Conservation (phyloP, 2,329 filamentous ascomycete genomes). For the Verticillium albo-atrum region DNA sequence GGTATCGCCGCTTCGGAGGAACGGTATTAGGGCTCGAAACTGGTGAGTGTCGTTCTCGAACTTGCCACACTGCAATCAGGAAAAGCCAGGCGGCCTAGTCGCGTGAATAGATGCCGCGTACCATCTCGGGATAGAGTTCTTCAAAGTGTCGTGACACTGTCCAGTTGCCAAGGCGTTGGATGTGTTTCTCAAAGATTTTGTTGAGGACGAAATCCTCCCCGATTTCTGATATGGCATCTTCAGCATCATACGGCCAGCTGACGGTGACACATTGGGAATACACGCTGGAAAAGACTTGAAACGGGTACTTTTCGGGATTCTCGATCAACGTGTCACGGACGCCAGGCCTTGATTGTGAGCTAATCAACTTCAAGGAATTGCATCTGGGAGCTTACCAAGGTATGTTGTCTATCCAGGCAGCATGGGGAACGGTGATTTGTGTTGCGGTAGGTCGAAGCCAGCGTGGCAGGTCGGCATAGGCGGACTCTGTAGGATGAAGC, state of each 20-base stretch:
- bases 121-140: neutral
- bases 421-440: slow-evolving; percentile 3
- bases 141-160: slow-evolving; percentile 2
- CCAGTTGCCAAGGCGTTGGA: neutral
- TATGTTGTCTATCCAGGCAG: slow-evolving; percentile 2
- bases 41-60: too few relatives aligned
- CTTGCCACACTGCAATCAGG: too few relatives aligned
- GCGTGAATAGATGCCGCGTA: neutral
- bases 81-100: too few relatives aligned
- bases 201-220: neutral
- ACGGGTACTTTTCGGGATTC: slow-evolving; percentile 1
- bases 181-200: slow-evolving; percentile 4
- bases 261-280: slow-evolving; percentile 3
- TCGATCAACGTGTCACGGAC: slow-evolving; percentile 3
- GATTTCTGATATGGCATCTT: neutral
- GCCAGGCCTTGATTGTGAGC: neutral
- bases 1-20: too few relatives aligned
- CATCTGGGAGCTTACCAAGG: neutral
- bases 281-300: neutral
- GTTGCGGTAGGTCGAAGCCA: slow-evolving; percentile 3
- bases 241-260: slow-evolving; percentile 1
- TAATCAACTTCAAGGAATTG: neutral
- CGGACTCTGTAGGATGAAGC: neutral
- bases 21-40: too few relatives aligned
- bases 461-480: neutral